These are phyloP conservation scores for Phytophthora nicotianae DNA, from an alignment of 352 stramenopile species.

Conservation along the genomic window DNA sequence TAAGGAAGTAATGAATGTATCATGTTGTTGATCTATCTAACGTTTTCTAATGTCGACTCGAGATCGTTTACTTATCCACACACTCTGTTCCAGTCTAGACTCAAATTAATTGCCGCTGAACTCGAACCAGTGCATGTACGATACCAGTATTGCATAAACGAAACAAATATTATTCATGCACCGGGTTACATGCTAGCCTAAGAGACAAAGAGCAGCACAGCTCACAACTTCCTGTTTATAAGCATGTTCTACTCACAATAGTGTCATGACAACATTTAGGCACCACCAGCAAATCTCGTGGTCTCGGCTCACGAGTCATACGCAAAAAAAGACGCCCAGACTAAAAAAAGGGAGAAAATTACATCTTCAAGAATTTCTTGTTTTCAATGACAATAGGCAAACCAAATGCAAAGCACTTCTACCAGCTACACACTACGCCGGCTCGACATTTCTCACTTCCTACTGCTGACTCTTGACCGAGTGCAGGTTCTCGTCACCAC, in stretches of 20 bases:
- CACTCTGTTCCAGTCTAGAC: slow-evolving; percentile 2
- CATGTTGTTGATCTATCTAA: neutral
- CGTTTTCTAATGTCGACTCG: no score
- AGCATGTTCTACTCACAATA: neutral
- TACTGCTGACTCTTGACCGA: slow-evolving; percentile 30
- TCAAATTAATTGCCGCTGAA: slow-evolving; percentile 6
- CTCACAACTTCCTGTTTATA: no score
- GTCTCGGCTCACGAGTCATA: no score
- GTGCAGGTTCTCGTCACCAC: slow-evolving; percentile 19
- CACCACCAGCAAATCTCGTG: slow-evolving; percentile 10
- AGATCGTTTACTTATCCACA: no score
- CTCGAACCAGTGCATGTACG: neutral
- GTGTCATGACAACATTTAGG: neutral
- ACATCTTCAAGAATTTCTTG: neutral
- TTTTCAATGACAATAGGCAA: slow-evolving; percentile 6
- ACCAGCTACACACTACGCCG: neutral
- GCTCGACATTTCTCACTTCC: neutral
- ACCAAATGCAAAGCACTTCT: neutral
- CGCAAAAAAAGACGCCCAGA: no score
- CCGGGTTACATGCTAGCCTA: neutral
- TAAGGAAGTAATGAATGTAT: slow-evolving; percentile 11
- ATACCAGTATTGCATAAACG: neutral
- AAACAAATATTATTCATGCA: neutral
- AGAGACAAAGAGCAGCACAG: neutral
- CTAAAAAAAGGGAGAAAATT: no score